A percentile compares a stretch with the other conserved stretches of the same genome.
These are phyloP conservation scores for Coniochaeta sp. DNA, from an alignment of 2,329 filamentous ascomycete species.

Conservation along the genomic window DNA sequence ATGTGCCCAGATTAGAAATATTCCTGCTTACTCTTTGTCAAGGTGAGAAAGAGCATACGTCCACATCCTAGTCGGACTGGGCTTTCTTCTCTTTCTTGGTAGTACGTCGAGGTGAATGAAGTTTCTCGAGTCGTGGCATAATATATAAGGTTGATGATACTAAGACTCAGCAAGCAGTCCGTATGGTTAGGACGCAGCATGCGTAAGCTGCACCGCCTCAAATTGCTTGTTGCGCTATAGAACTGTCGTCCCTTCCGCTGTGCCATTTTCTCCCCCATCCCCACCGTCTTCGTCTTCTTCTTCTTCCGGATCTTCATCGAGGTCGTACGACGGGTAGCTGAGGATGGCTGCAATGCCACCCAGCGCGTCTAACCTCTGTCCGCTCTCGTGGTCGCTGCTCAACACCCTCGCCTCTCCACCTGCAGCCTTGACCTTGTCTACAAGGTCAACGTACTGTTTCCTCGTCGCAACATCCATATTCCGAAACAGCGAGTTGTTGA, in stretches of 20 bases:
- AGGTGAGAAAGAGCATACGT: no score
- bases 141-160: no score
- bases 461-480: constrained; percentile 70
- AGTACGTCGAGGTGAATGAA: no score
- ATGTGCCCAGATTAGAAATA: no score
- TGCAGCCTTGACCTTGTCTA: constrained; percentile 79
- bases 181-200: no score
- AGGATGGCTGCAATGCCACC: constrained; percentile 85
- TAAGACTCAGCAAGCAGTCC: no score
- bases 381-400: constrained; percentile 91
- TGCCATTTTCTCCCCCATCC: constrained; percentile 19
- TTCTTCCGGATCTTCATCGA: constrained; percentile 61
- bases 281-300: constrained; percentile 23
- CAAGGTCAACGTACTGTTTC: constrained; percentile 74
- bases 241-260: constrained; percentile 10
- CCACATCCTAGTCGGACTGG: no score
- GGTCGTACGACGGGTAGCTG: constrained; percentile 77
- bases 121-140: no score
- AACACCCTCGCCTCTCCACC: constrained; percentile 85
- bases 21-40: no score
- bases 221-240: constrained; percentile 11
- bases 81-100: no score
- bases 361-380: constrained; percentile 71
- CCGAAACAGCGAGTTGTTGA: constrained; percentile 83
- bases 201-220: background rate